Percentiles rank a stretch among this genome's conserved stretches.
Evolutionary conservation across 805 yeast genomes (phyloP).

Genomic region (Clavispora asparagi): DNA sequence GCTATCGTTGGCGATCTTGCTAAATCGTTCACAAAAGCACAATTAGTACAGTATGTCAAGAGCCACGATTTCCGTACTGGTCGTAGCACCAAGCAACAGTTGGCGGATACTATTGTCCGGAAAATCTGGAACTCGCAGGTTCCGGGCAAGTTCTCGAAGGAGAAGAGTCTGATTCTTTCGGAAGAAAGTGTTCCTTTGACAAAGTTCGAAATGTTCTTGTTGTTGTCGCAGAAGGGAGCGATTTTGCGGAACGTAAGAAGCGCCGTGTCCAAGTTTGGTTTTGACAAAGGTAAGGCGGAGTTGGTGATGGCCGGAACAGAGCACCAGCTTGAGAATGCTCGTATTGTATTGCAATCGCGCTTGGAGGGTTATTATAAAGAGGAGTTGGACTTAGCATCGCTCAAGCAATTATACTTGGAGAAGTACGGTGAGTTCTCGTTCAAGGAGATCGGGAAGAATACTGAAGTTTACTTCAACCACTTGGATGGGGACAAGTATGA

Average conservation of each 20-base stretch:
- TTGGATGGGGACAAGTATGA: constrained; percentile 23
- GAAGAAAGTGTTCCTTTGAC: constrained; percentile 28
- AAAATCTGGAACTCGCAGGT: constrained; percentile 30
- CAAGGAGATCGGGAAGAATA: constrained; percentile 21
- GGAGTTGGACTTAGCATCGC: constrained; percentile 26
- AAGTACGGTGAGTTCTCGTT: constrained; percentile 25
- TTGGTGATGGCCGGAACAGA: constrained; percentile 38
- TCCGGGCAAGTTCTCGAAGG: constrained; percentile 10
- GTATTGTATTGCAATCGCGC: constrained; percentile 31
- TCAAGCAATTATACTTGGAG: constrained; percentile 22
- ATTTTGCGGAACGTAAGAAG: constrained; percentile 36
- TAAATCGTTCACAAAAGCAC: constrained; percentile 11
- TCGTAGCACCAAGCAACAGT: constrained; percentile 10
- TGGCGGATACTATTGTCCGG: constrained; percentile 24
- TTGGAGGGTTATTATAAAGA: constrained; percentile 23
- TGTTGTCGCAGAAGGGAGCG: constrained; percentile 34
- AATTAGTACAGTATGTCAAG: constrained; percentile 8
- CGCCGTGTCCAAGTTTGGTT: constrained; percentile 35
- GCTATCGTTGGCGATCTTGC: constrained; percentile 1
- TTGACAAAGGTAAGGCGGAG: constrained; percentile 23
- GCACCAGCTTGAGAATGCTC: constrained; percentile 39
- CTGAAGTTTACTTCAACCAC: constrained; percentile 33
- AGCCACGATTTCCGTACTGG: constrained; percentile 1
- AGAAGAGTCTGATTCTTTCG: constrained; percentile 19
- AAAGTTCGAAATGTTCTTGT: constrained; percentile 35